Evolutionary conservation across 495 filamentous ascomycete species (phyloP).

Genomic region (Letharia columbiana): DNA sequence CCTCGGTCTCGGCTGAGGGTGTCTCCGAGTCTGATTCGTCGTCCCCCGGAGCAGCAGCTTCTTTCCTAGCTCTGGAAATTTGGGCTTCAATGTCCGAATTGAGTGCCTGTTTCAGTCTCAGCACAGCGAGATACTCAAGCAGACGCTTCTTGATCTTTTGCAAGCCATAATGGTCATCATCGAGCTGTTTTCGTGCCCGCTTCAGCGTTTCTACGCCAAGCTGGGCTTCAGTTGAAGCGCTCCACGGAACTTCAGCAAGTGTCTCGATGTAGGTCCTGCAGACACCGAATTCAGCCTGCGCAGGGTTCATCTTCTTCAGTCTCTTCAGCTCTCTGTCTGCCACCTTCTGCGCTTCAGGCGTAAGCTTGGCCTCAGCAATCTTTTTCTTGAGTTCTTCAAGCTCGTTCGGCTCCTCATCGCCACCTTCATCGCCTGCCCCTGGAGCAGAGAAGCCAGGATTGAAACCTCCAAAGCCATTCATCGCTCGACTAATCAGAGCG

Average conservation of each 20-base stretch:
- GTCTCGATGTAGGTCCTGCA: slow-evolving; percentile 93
- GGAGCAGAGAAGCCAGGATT: slow-evolving; percentile 37
- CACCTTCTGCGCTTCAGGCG: slow-evolving; percentile 69
- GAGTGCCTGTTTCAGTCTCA: slow-evolving; percentile 84
- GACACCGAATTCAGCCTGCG: slow-evolving; percentile 91
- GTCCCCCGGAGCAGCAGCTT: slow-evolving; percentile 37
- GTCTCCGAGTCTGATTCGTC: slow-evolving; percentile 17
- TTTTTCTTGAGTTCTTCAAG: slow-evolving; percentile 86
- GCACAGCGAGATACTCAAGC: slow-evolving; percentile 89
- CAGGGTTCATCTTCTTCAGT: slow-evolving; percentile 88
- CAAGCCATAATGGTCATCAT: slow-evolving; percentile 93
- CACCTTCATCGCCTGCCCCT: slow-evolving; percentile 43
- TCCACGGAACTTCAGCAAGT: slow-evolving; percentile 91
- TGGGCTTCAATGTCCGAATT: slow-evolving; percentile 72
- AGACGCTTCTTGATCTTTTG: slow-evolving; percentile 97
- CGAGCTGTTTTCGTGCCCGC: slow-evolving; percentile 77
- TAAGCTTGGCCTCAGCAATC: slow-evolving; percentile 70
- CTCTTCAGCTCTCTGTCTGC: slow-evolving; percentile 83
- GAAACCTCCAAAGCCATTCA: slow-evolving; percentile 43
- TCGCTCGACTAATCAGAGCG: slow-evolving; percentile 42
- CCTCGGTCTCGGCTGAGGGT: slow-evolving; percentile 37
- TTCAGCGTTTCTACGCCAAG: slow-evolving; percentile 74
- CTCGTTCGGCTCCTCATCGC: slow-evolving; percentile 71
- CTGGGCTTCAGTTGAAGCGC: slow-evolving; percentile 73
- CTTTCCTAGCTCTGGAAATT: slow-evolving; percentile 57